Evolutionary conservation across 1,139 yeast species (phyloP).

Genomic region (Candida dubliniensis): DNA sequence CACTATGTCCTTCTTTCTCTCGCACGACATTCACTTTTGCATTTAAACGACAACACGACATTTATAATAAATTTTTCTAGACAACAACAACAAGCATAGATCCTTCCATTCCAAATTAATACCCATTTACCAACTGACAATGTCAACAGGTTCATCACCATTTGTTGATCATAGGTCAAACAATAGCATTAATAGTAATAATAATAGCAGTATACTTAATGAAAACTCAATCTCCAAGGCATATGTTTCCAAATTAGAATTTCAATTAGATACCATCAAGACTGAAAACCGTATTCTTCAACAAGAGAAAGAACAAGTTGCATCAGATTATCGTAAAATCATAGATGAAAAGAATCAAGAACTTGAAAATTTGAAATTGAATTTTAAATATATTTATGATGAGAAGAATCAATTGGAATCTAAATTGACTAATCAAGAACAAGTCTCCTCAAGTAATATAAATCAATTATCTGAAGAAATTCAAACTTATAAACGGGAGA

Average conservation of each 20-base stretch:
- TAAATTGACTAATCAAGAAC: constrained; percentile 47
- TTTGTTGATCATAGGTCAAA: constrained; percentile 18
- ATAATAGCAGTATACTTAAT: background rate
- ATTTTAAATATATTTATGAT: constrained; percentile 56
- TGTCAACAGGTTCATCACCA: constrained; percentile 18
- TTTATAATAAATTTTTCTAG: too few species aligned
- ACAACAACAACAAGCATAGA: background rate
- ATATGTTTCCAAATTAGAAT: constrained; percentile 29
- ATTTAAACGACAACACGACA: too few species aligned
- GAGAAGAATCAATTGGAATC: constrained; percentile 58
- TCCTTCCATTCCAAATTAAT: background rate
- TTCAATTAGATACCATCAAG: constrained; percentile 29
- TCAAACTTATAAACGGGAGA: constrained; percentile 19
- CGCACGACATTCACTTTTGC: too few species aligned
- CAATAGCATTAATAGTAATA: background rate
- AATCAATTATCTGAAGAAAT: constrained; percentile 36
- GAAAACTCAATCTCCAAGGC: constrained; percentile 9
- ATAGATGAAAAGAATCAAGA: constrained; percentile 34
- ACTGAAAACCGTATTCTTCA: constrained; percentile 37
- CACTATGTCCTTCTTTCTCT: too few species aligned
- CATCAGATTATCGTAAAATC: constrained; percentile 29
- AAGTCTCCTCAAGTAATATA: constrained; percentile 40
- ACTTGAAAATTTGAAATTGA: constrained; percentile 42
- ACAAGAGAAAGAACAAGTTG: constrained; percentile 31
- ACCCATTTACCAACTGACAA: background rate